Conservation (phyloP, 2,329 filamentous ascomycete species). For the Cercospora beticola region DNA sequence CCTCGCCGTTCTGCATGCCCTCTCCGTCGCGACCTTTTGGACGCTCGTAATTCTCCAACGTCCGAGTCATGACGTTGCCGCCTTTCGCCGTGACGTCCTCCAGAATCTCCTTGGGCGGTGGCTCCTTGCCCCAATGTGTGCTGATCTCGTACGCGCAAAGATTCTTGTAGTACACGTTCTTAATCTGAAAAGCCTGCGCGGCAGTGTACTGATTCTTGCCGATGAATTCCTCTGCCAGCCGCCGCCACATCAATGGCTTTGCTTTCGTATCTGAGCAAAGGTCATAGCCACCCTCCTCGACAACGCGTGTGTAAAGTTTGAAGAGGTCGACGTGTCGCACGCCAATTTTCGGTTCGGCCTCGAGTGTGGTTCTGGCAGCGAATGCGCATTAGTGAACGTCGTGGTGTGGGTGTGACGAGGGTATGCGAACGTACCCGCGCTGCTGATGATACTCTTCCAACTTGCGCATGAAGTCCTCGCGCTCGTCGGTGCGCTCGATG, state of each 20-base stretch:
- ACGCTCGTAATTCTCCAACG: slow-evolving; percentile 69
- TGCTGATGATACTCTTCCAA: slow-evolving; percentile 73
- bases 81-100: slow-evolving; percentile 79
- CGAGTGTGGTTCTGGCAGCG: slow-evolving; percentile 62
- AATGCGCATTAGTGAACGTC: slow-evolving; percentile 25
- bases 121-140: slow-evolving; percentile 73
- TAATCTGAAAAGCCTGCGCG: slow-evolving; percentile 81
- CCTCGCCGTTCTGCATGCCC: slow-evolving; percentile 53
- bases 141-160: slow-evolving; percentile 81
- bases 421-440: slow-evolving; percentile 58
- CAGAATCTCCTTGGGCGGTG: slow-evolving; percentile 82
- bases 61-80: slow-evolving; percentile 73
- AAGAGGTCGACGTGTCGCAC: slow-evolving; percentile 72
- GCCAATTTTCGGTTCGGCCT: slow-evolving; percentile 78
- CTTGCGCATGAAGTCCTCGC: slow-evolving; percentile 74
- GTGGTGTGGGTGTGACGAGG: not conserved
- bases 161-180: slow-evolving; percentile 87
- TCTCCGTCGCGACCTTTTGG: slow-evolving; percentile 51
- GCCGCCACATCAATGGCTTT: slow-evolving; percentile 83
- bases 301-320: slow-evolving; percentile 75
- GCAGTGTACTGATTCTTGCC: slow-evolving; percentile 72
- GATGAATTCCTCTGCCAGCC: slow-evolving; percentile 73
- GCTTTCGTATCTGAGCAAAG: slow-evolving; percentile 65
- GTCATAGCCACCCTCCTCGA: slow-evolving; percentile 80
- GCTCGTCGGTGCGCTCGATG: slow-evolving; percentile 60